phyloP scores from a whole-genome alignment of 2,329 filamentous ascomycete species.

The Penicillium hordei region DNA sequence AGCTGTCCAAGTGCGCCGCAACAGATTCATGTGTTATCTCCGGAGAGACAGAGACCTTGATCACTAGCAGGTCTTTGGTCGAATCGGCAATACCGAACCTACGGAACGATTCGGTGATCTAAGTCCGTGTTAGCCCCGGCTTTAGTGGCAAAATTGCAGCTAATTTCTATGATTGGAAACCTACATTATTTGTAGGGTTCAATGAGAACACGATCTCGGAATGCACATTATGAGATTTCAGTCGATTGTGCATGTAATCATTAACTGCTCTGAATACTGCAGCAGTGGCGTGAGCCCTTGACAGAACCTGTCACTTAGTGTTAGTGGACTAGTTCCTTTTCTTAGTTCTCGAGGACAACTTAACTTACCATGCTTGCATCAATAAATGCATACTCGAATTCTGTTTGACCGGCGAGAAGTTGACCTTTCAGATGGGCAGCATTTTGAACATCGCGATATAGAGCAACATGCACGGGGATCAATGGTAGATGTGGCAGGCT shows the following conservation, averaged over 20 bases:
- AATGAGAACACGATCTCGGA: conserved; percentile 82
- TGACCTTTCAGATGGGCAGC: conserved; percentile 75
- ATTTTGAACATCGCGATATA: conserved; percentile 78
- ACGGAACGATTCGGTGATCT: conserved; percentile 91
- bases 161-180: conserved; percentile 11
- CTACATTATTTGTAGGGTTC: conserved; percentile 77
- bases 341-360: background rate
- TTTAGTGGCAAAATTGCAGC: conserved; percentile 9
- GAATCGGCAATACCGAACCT: conserved; percentile 76
- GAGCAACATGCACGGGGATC: conserved; percentile 67
- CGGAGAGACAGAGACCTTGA: conserved; percentile 69
- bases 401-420: conserved; percentile 76
- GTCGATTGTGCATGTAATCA: conserved; percentile 57
- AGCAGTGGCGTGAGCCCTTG: conserved; percentile 69
- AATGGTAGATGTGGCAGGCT: conserved; percentile 73
- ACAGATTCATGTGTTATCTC: conserved; percentile 50
- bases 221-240: conserved; percentile 83
- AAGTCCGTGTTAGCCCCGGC: conserved; percentile 20
- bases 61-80: conserved; percentile 70
- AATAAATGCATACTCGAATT: conserved; percentile 91
- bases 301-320: conserved; percentile 60
- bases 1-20: conserved; percentile 59
- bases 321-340: conserved; percentile 11
- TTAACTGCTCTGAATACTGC: conserved; percentile 77
- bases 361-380: conserved; percentile 72